Conservation (phyloP, 768 basidiomycete species). For the Amanita pallidorosea region DNA sequence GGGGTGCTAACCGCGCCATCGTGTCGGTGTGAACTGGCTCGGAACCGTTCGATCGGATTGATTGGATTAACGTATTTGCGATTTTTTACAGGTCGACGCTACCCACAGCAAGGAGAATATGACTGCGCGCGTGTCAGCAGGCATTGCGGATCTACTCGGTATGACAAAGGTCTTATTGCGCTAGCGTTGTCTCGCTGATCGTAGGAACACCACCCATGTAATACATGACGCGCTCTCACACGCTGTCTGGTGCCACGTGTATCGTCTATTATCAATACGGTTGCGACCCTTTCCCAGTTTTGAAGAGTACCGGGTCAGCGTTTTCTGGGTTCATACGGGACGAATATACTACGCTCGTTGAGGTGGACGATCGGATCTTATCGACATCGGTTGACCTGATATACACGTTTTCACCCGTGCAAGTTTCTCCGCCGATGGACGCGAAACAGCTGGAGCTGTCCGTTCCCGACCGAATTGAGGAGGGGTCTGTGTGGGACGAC, state of each 20-base stretch:
- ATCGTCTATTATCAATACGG: background rate
- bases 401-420: constrained; percentile 50
- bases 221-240: background rate
- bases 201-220: no score
- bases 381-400: constrained; percentile 76
- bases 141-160: constrained; percentile 78
- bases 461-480: constrained; percentile 22
- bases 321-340: constrained; percentile 77
- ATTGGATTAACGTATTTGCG: no score
- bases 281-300: constrained; percentile 33
- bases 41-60: background rate
- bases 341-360: constrained; percentile 78
- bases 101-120: constrained; percentile 51
- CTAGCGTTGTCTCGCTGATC: background rate
- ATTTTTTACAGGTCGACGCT: constrained; percentile 45
- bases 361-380: constrained; percentile 84
- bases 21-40: background rate
- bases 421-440: constrained; percentile 37
- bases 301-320: constrained; percentile 83
- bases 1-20: background rate
- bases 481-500: constrained; percentile 51
- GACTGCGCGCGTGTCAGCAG: constrained; percentile 51
- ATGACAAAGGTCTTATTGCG: constrained; percentile 11
- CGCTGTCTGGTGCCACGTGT: background rate
- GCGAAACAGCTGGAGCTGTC: constrained; percentile 41